These are phyloP conservation scores for Przewalskia tangutica DNA, from an alignment of 257 asterid genomes.

Conservation along the genomic window DNA sequence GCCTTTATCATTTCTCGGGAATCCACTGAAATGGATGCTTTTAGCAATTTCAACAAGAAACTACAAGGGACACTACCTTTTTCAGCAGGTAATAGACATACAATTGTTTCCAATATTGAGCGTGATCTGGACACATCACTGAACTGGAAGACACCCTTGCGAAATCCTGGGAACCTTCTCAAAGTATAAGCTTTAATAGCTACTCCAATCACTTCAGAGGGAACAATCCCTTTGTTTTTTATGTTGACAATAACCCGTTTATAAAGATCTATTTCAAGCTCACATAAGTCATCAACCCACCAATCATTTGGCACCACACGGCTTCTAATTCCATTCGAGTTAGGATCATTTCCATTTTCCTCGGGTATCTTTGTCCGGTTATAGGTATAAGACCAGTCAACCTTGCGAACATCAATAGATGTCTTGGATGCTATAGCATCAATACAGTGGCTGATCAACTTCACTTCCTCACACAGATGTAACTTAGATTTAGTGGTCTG, in stretches of 20 bases:
- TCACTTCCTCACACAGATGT: conserved; percentile 62
- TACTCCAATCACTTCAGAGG: conserved; percentile 71
- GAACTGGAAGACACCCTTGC: conserved; percentile 41
- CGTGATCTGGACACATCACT: conserved; percentile 42
- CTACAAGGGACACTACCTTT: conserved; percentile 67
- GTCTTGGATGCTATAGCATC: conserved; percentile 75
- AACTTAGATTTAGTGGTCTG: conserved; percentile 50
- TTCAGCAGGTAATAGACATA: conserved; percentile 67
- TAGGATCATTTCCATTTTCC: conserved; percentile 54
- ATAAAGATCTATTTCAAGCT: conserved; percentile 71
- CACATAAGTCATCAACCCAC: conserved; percentile 93
- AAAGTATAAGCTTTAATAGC: conserved; percentile 78
- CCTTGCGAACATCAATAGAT: conserved; percentile 61
- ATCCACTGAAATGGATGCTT: conserved; percentile 56
- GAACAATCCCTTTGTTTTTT: conserved; percentile 38
- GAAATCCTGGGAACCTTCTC: conserved; percentile 53
- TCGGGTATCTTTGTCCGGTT: conserved; percentile 62
- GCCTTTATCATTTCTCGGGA: conserved; percentile 45
- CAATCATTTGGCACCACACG: conserved; percentile 70
- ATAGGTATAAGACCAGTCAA: conserved; percentile 83
- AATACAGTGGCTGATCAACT: conserved; percentile 55
- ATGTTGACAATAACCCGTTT: conserved; percentile 45
- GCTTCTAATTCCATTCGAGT: conserved; percentile 49
- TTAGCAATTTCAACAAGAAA: conserved; percentile 70
- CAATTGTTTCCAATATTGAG: conserved; percentile 51